Conservation (phyloP, 2,329 filamentous ascomycete genomes). For the Tolypocladium tropicale region DNA sequence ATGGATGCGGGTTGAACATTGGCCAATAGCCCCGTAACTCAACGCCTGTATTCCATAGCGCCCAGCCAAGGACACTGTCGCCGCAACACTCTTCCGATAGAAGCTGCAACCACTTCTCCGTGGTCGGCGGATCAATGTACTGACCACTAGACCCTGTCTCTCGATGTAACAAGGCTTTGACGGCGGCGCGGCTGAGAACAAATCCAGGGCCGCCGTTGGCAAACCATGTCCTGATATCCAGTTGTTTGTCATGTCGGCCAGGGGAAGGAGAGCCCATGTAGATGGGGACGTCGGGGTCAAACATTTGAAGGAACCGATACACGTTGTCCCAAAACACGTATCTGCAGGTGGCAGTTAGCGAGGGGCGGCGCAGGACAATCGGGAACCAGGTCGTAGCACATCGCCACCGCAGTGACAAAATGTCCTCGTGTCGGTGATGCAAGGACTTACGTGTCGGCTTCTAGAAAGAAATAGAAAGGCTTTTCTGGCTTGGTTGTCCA, state of each 20-base stretch:
- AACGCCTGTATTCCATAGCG: not conserved
- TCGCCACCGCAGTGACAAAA: too few species aligned
- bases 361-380: not conserved
- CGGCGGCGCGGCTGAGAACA: not conserved
- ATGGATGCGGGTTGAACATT: not conserved
- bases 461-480: constrained; percentile 46
- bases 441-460: constrained; percentile 39
- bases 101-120: not conserved
- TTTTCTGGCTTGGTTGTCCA: constrained; percentile 35
- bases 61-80: not conserved
- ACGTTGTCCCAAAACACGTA: not conserved
- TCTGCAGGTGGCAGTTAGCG: not conserved
- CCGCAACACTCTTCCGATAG: not conserved
- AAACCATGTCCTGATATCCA: not conserved
- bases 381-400: not conserved
- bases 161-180: not conserved
- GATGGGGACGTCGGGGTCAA: not conserved
- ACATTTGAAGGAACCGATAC: not conserved
- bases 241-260: not conserved
- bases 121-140: not conserved
- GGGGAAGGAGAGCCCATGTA: not conserved
- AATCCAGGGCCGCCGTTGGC: not conserved
- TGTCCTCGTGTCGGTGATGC: too few species aligned
- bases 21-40: not conserved
- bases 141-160: not conserved